Conservation (phyloP, 176 grass and related monocot species). For the Pontederia paniculata region DNA sequence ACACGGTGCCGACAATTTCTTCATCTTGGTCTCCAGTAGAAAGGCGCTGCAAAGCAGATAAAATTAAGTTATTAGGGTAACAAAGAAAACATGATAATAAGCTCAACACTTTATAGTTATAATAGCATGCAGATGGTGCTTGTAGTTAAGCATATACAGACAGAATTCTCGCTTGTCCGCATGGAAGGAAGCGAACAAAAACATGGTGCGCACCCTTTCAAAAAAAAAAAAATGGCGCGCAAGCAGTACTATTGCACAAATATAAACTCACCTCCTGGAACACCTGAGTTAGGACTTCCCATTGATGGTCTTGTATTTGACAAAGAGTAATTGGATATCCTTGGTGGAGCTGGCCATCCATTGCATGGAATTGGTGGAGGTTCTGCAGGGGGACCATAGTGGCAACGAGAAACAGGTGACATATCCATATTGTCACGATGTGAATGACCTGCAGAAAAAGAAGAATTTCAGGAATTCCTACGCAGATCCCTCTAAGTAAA, state of each 20-base stretch:
- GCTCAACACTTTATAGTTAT: not conserved
- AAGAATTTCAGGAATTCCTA: not conserved
- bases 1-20: slow-evolving; percentile 1
- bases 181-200: not conserved
- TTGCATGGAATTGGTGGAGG: slow-evolving; percentile 44
- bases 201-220: not conserved
- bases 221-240: slow-evolving; percentile 9
- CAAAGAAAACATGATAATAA: not conserved
- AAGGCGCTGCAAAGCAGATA: slow-evolving; percentile 30
- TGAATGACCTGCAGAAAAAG: slow-evolving; percentile 32
- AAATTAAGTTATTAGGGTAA: not conserved
- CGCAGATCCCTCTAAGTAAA: not conserved
- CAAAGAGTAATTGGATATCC: slow-evolving; percentile 43
- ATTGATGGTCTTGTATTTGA: slow-evolving; percentile 31
- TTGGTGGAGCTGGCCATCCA: slow-evolving; percentile 54
- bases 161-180: too few relatives aligned
- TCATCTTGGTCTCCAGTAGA: slow-evolving; percentile 52
- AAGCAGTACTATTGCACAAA: not conserved
- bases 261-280: slow-evolving; percentile 34
- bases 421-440: slow-evolving; percentile 40
- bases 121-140: too few relatives aligned
- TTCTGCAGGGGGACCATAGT: slow-evolving; percentile 44
- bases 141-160: too few relatives aligned
- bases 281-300: slow-evolving; percentile 43
- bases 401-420: slow-evolving; percentile 23